phyloP scores from a whole-genome alignment of 2,329 filamentous ascomycete genomes.

The Lasiodiplodia citricola region DNA sequence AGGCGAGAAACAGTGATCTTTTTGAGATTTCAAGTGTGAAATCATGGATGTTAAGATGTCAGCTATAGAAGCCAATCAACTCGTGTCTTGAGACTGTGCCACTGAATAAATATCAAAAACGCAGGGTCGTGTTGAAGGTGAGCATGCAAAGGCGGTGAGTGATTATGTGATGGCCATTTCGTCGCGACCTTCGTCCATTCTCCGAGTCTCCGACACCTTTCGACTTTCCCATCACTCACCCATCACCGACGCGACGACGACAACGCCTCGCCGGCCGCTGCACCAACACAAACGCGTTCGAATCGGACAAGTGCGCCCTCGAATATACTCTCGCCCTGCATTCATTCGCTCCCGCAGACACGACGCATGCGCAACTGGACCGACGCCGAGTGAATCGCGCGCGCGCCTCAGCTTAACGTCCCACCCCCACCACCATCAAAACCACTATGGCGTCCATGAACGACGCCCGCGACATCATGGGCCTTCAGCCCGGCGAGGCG shows the following conservation, averaged over 20 bases:
- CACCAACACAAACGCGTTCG: background rate
- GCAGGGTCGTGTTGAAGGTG: background rate
- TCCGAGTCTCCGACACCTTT: slow-evolving; percentile 1
- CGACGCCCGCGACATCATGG: slow-evolving; percentile 32
- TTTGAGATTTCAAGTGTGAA: background rate
- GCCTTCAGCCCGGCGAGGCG: slow-evolving; percentile 25
- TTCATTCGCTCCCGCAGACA: background rate
- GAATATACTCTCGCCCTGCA: background rate
- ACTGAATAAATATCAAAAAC: background rate
- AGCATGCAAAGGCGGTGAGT: background rate
- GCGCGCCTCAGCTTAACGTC: background rate
- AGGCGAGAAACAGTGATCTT: background rate
- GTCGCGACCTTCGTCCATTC: background rate
- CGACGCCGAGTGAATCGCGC: background rate
- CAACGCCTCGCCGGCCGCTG: background rate
- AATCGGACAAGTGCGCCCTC: background rate
- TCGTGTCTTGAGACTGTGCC: background rate
- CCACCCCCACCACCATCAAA: background rate
- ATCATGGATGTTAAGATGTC: background rate
- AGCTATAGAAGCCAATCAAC: background rate
- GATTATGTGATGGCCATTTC: background rate
- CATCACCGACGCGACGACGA: background rate
- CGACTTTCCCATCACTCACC: background rate
- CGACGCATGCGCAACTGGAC: background rate
- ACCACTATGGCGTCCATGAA: slow-evolving; percentile 30